These are phyloP conservation scores for Neurospora discreta DNA, from an alignment of 495 filamentous ascomycete genomes.

Conservation along the genomic window DNA sequence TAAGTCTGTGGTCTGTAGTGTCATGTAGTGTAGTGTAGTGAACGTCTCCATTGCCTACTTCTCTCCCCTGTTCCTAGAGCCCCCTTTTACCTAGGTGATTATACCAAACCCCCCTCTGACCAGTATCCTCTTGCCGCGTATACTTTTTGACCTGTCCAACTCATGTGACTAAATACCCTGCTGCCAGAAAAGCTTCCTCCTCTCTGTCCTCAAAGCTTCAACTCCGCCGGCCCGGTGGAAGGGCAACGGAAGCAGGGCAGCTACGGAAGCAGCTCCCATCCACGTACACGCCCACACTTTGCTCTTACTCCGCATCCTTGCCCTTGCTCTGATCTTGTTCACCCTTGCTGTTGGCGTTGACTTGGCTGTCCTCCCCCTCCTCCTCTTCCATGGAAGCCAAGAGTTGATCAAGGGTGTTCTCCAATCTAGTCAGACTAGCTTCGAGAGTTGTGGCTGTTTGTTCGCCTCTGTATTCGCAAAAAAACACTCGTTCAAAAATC, in stretches of 20 bases:
- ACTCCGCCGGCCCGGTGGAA: background rate
- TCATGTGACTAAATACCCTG: background rate
- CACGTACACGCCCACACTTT: background rate
- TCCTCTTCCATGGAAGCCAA: conserved; percentile 23
- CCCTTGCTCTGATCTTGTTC: background rate
- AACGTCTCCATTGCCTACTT: background rate
- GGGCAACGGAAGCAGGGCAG: background rate
- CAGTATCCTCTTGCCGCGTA: background rate
- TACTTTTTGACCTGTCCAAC: background rate
- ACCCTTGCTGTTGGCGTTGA: background rate
- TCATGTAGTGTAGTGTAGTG: background rate
- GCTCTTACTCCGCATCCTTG: background rate
- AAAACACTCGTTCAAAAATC: background rate
- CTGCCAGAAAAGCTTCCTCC: background rate
- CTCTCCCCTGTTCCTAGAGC: background rate
- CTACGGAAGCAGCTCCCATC: background rate
- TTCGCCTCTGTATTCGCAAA: conserved; percentile 37
- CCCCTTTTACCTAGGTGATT: no score
- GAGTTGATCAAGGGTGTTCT: conserved; percentile 43
- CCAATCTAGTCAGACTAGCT: conserved; percentile 37
- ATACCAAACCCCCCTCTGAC: background rate
- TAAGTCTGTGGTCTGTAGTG: background rate
- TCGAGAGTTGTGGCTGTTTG: conserved; percentile 43
- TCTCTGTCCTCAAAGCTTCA: background rate
- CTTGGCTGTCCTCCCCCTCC: background rate